Conservation (phyloP, 257 asterid species). For the Rauvolfia tetraphylla region DNA sequence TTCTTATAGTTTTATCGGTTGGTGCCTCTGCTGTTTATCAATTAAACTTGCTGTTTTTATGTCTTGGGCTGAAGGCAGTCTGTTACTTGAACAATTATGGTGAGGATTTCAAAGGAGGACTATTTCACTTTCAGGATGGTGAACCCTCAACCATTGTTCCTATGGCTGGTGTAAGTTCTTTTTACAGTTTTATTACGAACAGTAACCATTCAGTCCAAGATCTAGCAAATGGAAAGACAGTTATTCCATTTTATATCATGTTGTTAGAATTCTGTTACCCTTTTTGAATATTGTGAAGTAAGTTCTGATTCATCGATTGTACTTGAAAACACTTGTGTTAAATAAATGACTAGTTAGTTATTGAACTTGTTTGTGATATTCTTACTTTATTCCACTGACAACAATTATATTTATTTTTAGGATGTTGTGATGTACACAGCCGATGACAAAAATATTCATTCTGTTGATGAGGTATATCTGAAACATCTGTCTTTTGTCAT, state of each 20-base stretch:
- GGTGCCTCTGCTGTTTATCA: background rate
- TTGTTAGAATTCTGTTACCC: background rate
- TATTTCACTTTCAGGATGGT: constrained; percentile 90
- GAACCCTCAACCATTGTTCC: constrained; percentile 71
- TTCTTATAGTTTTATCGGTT: constrained; percentile 4
- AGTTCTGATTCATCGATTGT: background rate
- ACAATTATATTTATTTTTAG: constrained; percentile 35
- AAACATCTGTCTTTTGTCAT: constrained; percentile 4
- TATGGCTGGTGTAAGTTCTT: constrained; percentile 69
- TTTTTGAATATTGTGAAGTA: background rate
- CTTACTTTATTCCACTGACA: constrained; percentile 19
- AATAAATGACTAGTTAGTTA: background rate
- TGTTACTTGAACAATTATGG: constrained; percentile 71
- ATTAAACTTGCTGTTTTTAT: constrained; percentile 23
- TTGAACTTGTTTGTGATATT: background rate
- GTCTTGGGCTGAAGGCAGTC: constrained; percentile 58
- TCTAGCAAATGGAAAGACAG: background rate
- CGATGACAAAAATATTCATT: constrained; percentile 64
- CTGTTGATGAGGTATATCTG: constrained; percentile 69
- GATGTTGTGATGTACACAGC: constrained; percentile 88
- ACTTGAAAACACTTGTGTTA: background rate
- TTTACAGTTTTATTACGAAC: background rate
- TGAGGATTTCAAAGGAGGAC: constrained; percentile 71
- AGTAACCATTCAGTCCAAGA: background rate
- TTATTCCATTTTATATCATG: background rate